Evolutionary conservation across 2,329 filamentous ascomycete species (phyloP).

Genomic region (Cladorrhinum sp.): DNA sequence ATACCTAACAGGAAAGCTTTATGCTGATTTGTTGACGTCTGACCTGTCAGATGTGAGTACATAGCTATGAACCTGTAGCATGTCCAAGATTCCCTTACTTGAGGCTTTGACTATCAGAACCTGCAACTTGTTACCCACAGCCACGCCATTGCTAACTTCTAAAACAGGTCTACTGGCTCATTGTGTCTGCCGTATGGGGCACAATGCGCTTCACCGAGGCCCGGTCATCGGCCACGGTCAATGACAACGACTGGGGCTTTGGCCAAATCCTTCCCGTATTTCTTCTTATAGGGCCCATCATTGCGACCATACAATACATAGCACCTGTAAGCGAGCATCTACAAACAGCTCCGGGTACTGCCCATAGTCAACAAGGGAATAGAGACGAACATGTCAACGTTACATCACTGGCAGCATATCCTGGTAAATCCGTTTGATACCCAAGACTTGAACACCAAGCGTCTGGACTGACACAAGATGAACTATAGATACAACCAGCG

Average conservation of each 20-base stretch:
- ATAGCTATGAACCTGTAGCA: too few relatives aligned
- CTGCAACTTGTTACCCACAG: neutral
- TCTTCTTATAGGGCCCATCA: conserved; percentile 10
- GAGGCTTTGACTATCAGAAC: too few relatives aligned
- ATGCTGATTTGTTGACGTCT: conserved; percentile 6
- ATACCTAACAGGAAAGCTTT: neutral
- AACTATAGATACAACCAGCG: too few relatives aligned
- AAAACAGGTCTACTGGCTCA: conserved; percentile 8
- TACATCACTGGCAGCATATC: too few relatives aligned
- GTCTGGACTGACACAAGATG: too few relatives aligned
- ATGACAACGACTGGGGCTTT: conserved; percentile 7
- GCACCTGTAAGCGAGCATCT: too few relatives aligned
- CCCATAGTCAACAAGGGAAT: too few relatives aligned
- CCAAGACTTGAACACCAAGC: too few relatives aligned
- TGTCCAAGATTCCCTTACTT: too few relatives aligned
- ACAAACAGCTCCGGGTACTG: too few relatives aligned
- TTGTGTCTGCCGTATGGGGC: conserved; percentile 11
- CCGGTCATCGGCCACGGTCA: neutral
- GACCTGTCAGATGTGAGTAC: conserved; percentile 8
- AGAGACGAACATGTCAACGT: too few relatives aligned
- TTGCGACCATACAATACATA: neutral
- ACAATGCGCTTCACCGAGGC: neutral
- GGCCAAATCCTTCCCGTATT: conserved; percentile 11
- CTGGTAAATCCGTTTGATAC: too few relatives aligned
- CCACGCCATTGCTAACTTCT: neutral